Base-by-base conservation (phyloP, 129 eudicot species). In the Lonicera japonica region DNA sequence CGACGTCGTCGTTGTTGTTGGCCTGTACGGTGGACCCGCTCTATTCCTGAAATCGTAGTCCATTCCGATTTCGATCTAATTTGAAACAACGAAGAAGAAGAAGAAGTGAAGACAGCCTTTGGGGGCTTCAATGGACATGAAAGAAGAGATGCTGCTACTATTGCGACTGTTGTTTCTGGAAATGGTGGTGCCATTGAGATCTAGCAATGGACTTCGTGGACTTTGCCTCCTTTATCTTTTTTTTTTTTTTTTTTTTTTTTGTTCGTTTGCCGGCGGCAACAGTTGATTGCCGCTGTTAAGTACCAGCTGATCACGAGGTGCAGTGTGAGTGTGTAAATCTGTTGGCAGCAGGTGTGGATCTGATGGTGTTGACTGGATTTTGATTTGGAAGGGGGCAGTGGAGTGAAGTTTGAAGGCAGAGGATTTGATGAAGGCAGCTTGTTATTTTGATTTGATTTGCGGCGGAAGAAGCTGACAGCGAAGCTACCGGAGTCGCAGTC, bases 11-110 rank as follows among this genome's bases (percentile, higher is more conserved):
- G 69, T 20, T 5, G 77, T 4, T 20, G 79, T 45, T 6, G 76
- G 64, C 23, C 63, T 72, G 69, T 77, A 78, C 8, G 77, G 71
- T 5, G 80, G 74, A 54, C 73, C 76, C 20, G 73, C 25, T 64
- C 85, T 74, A 76, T 80, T 84, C 55, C 96, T 81, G 72, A 73
- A 88, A 81, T 88, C 96, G 78, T 88, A 84, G 62, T 88, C 96
- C 96, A 88, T 88, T 59, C 40, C 16, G 14, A 8, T 43, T 43
- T 43, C 50, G 36, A 29, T 29, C 36, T 6, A 29, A 29, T 29
- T 29, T 29, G 36, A 29, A 29, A 29, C 36, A 29, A 29, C 2
- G 36, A 29, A 29, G 36, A 29, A 29, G 36, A 29, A 29, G 36
- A 73, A 54, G 60, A 68, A 75, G 3, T 67, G 46, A 11, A 70